These are phyloP conservation scores for Tolypocladium album DNA, from an alignment of 2,329 filamentous ascomycete species.

Conservation along the genomic window DNA sequence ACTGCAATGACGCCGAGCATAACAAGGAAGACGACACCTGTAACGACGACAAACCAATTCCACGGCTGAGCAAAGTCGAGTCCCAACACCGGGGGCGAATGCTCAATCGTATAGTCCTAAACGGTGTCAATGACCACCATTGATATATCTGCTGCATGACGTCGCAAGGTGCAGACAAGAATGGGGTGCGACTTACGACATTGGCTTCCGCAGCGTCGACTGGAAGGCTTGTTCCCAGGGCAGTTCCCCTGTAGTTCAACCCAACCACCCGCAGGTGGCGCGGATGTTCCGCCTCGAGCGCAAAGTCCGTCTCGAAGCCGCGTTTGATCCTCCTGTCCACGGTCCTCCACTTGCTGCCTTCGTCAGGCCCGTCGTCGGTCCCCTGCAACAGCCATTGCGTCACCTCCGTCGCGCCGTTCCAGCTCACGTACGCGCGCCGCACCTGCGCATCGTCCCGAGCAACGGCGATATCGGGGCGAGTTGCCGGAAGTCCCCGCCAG, in stretches of 20 bases:
- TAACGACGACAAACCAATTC: background rate
- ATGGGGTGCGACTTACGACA: background rate
- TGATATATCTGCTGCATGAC: no score
- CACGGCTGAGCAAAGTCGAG: background rate
- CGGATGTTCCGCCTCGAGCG: constrained; percentile 1
- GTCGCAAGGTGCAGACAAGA: background rate
- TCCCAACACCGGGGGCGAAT: background rate
- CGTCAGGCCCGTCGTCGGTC: constrained; percentile 1
- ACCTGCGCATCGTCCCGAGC: background rate
- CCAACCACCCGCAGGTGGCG: constrained; percentile 1
- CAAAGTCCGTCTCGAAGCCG: constrained; percentile 3
- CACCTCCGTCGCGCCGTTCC: constrained; percentile 23
- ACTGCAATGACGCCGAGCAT: background rate
- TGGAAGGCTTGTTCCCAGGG: background rate
- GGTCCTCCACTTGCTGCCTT: background rate
- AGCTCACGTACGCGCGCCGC: constrained; percentile 23
- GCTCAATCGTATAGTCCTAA: background rate
- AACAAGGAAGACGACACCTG: background rate
- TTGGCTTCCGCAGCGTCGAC: background rate
- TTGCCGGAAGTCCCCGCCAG: constrained; percentile 14
- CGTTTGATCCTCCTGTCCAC: background rate
- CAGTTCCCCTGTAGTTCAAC: constrained; percentile 1
- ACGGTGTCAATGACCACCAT: background rate
- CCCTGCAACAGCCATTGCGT: constrained; percentile 27
- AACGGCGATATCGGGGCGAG: constrained; percentile 5